A percentile compares a stretch with the other conserved stretches of the same genome.
These are phyloP conservation scores for Tremella yokohamensis DNA, from an alignment of 768 basidiomycete genomes.

Conservation along the genomic window DNA sequence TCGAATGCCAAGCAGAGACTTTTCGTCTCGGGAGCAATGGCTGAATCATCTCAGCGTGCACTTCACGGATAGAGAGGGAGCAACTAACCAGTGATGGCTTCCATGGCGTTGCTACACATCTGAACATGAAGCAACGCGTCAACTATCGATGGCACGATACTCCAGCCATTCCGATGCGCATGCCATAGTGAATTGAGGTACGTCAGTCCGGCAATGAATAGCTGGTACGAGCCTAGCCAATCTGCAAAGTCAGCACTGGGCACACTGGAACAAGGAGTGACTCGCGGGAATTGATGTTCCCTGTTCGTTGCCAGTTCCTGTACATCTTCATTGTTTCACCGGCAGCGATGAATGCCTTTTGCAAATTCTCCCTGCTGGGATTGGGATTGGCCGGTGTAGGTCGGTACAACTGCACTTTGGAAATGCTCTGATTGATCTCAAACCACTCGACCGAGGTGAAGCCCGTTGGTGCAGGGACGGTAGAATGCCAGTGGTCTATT, in stretches of 20 bases:
- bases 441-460: constrained; percentile 13
- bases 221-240: constrained; percentile 20
- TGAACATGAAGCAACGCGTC: constrained; percentile 28
- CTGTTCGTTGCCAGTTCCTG: constrained; percentile 19
- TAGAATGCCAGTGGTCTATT: constrained; percentile 8
- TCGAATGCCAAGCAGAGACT: constrained; percentile 12
- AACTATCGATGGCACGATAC: constrained; percentile 19
- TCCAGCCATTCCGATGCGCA: constrained; percentile 17
- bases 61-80: not conserved
- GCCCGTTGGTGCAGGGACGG: constrained; percentile 1
- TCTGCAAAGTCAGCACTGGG: not conserved
- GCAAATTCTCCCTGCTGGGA: constrained; percentile 5
- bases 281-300: constrained; percentile 13
- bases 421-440: constrained; percentile 11
- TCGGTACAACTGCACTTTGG: constrained; percentile 13
- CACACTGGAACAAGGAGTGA: not conserved
- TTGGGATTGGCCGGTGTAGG: constrained; percentile 14
- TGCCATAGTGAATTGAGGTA: constrained; percentile 23
- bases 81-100: constrained; percentile 24
- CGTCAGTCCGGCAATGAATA: constrained; percentile 24
- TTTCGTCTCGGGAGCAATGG: constrained; percentile 11
- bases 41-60: not conserved
- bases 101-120: constrained; percentile 17
- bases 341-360: constrained; percentile 5
- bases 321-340: constrained; percentile 11